A percentile compares a stretch with the other conserved stretches of the same genome.
These are phyloP conservation scores for Lagenidium giganteum DNA, from an alignment of 352 stramenopile genomes.

Conservation along the genomic window DNA sequence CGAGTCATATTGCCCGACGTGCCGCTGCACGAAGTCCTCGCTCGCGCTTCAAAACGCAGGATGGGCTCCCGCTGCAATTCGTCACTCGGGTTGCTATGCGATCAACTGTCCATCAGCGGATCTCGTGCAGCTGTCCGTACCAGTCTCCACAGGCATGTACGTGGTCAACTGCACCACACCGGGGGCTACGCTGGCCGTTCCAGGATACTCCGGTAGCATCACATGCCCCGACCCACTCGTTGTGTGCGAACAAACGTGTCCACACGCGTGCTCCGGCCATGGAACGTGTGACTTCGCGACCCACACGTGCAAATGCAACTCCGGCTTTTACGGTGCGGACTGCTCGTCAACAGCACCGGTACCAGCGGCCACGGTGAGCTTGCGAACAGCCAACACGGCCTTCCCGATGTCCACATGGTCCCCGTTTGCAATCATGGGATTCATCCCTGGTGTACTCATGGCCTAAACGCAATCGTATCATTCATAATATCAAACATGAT, in stretches of 20 bases:
- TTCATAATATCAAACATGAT: too few species aligned
- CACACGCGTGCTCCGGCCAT: slow-evolving; percentile 23
- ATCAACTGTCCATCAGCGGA: slow-evolving; percentile 43
- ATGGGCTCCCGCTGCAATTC: slow-evolving; percentile 51
- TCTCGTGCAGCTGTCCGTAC: slow-evolving; percentile 38
- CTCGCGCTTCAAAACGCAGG: slow-evolving; percentile 55
- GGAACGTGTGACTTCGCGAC: slow-evolving; percentile 21
- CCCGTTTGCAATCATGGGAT: too few species aligned
- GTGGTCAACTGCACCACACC: slow-evolving; percentile 33
- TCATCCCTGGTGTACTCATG: too few species aligned
- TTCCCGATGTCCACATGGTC: too few species aligned
- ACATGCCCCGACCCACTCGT: slow-evolving; percentile 62
- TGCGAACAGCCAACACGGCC: too few species aligned
- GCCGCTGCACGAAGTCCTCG: slow-evolving; percentile 64
- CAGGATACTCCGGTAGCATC: slow-evolving; percentile 42
- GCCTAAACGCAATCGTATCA: too few species aligned
- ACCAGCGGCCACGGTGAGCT: too few species aligned
- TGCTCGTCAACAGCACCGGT: too few species aligned
- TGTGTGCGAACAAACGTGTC: slow-evolving; percentile 40
- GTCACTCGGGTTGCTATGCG: slow-evolving; percentile 72
- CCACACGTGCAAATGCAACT: slow-evolving; percentile 19
- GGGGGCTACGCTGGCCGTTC: slow-evolving; percentile 28
- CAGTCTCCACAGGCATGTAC: slow-evolving; percentile 13
- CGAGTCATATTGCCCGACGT: slow-evolving; percentile 67
- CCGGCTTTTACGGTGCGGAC: slow-evolving; percentile 18